Percentiles rank a stretch among this genome's conserved stretches.
Conservation (phyloP, 805 yeast species). For the Wickerhamiella galacta region DNA sequence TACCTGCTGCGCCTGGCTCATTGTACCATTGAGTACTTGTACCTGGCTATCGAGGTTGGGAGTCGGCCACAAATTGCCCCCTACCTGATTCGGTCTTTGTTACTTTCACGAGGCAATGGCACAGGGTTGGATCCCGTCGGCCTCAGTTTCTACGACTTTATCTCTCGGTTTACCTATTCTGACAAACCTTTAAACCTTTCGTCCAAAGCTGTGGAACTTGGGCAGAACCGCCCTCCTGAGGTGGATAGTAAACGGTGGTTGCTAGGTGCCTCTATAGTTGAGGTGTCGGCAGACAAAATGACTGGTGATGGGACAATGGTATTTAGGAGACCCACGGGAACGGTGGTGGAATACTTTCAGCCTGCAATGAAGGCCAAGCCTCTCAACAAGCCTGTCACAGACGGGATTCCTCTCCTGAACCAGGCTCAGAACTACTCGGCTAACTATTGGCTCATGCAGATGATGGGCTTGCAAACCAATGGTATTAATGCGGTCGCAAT, state of each 20-base stretch:
- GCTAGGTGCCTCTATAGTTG: constrained; percentile 38
- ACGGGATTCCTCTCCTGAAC: background rate
- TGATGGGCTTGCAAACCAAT: constrained; percentile 4
- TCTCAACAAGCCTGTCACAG: too few relatives aligned
- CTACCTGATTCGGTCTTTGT: constrained; percentile 42
- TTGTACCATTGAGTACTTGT: constrained; percentile 55
- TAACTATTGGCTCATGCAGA: constrained; percentile 5
- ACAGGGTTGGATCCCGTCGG: constrained; percentile 32
- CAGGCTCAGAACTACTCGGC: background rate
- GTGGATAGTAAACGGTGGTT: constrained; percentile 34
- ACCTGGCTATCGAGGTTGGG: constrained; percentile 40
- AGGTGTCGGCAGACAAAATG: constrained; percentile 35
- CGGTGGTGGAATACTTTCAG: constrained; percentile 13
- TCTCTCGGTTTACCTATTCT: constrained; percentile 48
- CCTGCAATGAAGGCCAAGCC: constrained; percentile 4
- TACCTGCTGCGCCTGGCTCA: constrained; percentile 51
- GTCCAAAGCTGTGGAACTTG: constrained; percentile 15
- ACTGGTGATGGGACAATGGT: constrained; percentile 36
- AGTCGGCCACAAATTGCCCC: constrained; percentile 45
- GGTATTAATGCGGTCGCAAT: constrained; percentile 23
- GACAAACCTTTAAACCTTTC: constrained; percentile 39
- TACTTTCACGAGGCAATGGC: constrained; percentile 25
- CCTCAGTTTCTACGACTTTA: constrained; percentile 48
- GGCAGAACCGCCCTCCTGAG: constrained; percentile 5
- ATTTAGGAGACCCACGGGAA: constrained; percentile 54